Evolutionary conservation across 495 filamentous ascomycete species (phyloP), one percentile per base, ranked within the genome.

Genomic region (Neurospora hispaniola): DNA sequence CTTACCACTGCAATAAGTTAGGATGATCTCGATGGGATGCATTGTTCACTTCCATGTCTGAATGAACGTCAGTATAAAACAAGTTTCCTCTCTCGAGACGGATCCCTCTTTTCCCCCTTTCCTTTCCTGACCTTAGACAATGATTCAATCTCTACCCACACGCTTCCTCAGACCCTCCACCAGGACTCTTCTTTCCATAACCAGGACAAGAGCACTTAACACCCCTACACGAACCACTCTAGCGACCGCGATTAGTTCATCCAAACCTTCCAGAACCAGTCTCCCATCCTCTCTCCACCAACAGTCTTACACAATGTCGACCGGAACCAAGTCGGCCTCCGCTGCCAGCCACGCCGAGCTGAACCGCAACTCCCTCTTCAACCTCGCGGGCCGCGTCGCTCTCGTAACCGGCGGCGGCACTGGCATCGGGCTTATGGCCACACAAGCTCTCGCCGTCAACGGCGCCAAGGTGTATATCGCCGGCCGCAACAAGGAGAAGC

Each of bases 401-500:
- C 84, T 92, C 7, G 83, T 90, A 3, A 89, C 88, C n/a, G 88
- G 88, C 73, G 81, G 75, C 59, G 81, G 81, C 6, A 90, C 86
- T 42, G 87, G 87, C 59, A 88, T 91, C 73, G 89, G 89, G 27
- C 86, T 91, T 54, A 94, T 94, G 92, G 92, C 92, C 73, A 90
- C 92, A 0, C 89, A 94, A 76, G 90, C 92, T 3, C 91, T 91
- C 74, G 90, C 93, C 1, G 83, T 87, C 38, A 94, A 94, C 79
- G 92, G 93, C 46, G 92, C 93, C 20, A 93, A 89, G 46, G 92
- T 94, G 41, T 94, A 94, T 81, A 94, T 96, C 73, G 91, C 90
- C 9, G 93, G 91, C 5, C 90, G 92, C 59, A 90, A 91, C 77
- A 84, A 72, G 3, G 74, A 76, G 62, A 79, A 80, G 74, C 78